Conservation (phyloP, 495 filamentous ascomycete genomes). For the Neurospora sp. region DNA sequence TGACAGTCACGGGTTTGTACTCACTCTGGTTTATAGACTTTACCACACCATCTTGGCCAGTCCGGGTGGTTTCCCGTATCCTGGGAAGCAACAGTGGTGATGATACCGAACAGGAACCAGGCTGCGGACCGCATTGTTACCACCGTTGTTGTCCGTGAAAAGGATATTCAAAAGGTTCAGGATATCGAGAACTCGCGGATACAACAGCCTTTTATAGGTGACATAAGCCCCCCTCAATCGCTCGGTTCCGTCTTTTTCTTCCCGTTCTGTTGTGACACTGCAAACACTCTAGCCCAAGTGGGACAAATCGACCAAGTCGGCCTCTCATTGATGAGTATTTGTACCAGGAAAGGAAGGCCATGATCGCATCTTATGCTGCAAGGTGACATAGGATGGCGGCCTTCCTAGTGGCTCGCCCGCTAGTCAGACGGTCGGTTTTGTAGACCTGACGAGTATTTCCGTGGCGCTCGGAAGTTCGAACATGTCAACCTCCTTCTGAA, state of each 20-base stretch:
- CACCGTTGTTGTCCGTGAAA: not conserved
- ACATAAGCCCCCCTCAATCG: not conserved
- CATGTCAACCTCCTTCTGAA: not conserved
- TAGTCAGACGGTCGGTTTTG: no score
- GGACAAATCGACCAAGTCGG: not conserved
- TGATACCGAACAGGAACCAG: not conserved
- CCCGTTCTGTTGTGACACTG: not conserved
- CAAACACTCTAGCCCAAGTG: not conserved
- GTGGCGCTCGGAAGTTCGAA: not conserved
- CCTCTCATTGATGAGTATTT: not conserved
- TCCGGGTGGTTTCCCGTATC: conserved; percentile 33
- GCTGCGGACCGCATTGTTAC: not conserved
- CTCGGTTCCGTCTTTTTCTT: not conserved
- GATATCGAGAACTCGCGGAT: not conserved
- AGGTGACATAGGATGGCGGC: not conserved
- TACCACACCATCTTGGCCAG: conserved; percentile 49
- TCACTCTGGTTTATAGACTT: conserved; percentile 44
- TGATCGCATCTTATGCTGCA: not conserved
- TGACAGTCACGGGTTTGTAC: not conserved
- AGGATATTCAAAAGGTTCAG: not conserved
- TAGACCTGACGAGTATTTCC: not conserved
- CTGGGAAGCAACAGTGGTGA: conserved; percentile 4
- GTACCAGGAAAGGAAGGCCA: not conserved
- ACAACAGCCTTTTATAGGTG: not conserved
- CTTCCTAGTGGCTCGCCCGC: not conserved